These are phyloP conservation scores for Neofusicoccum ribis DNA, from an alignment of 2,329 filamentous ascomycete genomes.

Conservation along the genomic window DNA sequence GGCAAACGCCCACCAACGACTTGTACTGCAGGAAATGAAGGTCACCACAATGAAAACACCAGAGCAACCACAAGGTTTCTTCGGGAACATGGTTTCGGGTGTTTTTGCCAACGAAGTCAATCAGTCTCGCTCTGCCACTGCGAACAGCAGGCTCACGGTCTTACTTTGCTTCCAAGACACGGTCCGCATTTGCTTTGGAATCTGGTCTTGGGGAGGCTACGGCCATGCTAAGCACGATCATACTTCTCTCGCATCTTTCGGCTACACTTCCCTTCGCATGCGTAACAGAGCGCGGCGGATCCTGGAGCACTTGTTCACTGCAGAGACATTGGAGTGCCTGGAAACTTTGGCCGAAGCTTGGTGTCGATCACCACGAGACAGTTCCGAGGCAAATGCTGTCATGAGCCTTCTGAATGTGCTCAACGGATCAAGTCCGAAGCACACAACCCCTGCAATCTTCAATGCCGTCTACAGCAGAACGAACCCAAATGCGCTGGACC, in stretches of 20 bases:
- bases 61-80: conserved; percentile 82
- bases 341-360: conserved; percentile 89
- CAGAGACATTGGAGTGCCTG: conserved; percentile 88
- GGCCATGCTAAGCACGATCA: conserved; percentile 59
- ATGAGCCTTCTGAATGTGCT: conserved; percentile 87
- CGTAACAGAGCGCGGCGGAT: conserved; percentile 84
- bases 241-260: conserved; percentile 76
- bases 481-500: conserved; percentile 77
- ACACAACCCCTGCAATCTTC: conserved; percentile 90
- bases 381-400: conserved; percentile 62
- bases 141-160: conserved; percentile 90
- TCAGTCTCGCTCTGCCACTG: conserved; percentile 78
- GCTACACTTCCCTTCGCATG: conserved; percentile 87
- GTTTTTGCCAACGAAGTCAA: conserved; percentile 79
- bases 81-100: conserved; percentile 90
- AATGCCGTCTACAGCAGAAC: conserved; percentile 95
- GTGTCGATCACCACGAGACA: conserved; percentile 56
- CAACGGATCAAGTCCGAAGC: conserved; percentile 85
- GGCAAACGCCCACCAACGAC: conserved; percentile 79
- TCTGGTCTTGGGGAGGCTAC: conserved; percentile 89
- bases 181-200: conserved; percentile 84
- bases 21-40: conserved; percentile 73
- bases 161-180: conserved; percentile 96
- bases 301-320: conserved; percentile 88
- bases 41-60: conserved; percentile 71